phyloP scores from a whole-genome alignment of 345 rosid species.

The Rhodomyrtus tomentosa region DNA sequence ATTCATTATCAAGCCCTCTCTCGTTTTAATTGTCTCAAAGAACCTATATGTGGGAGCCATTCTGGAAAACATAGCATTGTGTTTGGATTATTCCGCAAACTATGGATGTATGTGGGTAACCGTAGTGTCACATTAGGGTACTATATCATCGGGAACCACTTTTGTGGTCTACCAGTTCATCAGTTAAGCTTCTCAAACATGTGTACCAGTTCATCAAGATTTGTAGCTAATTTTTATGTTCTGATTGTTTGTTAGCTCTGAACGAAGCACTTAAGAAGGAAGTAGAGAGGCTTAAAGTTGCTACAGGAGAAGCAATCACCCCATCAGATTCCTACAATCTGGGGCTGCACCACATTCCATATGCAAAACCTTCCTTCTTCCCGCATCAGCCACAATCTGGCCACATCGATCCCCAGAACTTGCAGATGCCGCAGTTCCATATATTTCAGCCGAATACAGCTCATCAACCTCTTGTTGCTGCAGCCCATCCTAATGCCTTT shows the following conservation, averaged over 20 bases:
- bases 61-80: not conserved
- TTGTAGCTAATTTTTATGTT: not conserved
- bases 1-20: not conserved
- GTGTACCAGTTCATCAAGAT: not conserved
- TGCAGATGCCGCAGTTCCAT: slow-evolving; percentile 47
- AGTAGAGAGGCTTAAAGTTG: slow-evolving; percentile 76
- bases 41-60: not conserved
- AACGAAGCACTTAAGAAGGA: slow-evolving; percentile 92
- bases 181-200: not conserved
- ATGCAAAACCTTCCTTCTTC: slow-evolving; percentile 37
- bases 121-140: not conserved
- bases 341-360: slow-evolving; percentile 66
- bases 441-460: slow-evolving; percentile 35
- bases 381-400: slow-evolving; percentile 35
- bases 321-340: slow-evolving; percentile 58
- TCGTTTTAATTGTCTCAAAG: not conserved
- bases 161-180: not conserved
- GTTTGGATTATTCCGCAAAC: not conserved
- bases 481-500: slow-evolving; percentile 30
- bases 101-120: not conserved
- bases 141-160: not conserved
- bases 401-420: slow-evolving; percentile 25
- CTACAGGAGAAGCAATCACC: slow-evolving; percentile 67
- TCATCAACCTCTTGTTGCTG: slow-evolving; percentile 25
- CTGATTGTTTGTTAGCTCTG: slow-evolving; percentile 32